A percentile compares a stretch with the other conserved stretches of the same genome.
Evolutionary conservation across 129 eudicot genomes (phyloP).

Genomic region (Pseudognaphalium luteoalbum): DNA sequence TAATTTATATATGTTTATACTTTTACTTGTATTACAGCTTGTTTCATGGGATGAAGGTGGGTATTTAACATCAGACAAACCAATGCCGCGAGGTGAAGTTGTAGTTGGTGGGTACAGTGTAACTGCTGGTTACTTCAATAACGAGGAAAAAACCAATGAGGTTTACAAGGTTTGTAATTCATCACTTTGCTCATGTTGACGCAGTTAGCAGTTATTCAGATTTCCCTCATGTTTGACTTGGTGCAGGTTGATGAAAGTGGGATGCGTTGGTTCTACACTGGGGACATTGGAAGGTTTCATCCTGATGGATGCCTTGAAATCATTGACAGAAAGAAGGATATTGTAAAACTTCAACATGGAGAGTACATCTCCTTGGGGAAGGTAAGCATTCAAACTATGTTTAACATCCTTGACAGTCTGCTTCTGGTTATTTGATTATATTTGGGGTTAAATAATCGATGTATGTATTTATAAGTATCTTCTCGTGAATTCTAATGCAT

Average conservation of each 20-base stretch:
- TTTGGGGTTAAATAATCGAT: background rate
- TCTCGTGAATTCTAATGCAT: background rate
- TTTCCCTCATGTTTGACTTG: background rate
- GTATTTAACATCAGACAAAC: slow-evolving; percentile 69
- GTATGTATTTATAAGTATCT: background rate
- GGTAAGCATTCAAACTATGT: slow-evolving; percentile 38
- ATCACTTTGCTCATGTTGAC: background rate
- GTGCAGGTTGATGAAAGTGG: slow-evolving; percentile 86
- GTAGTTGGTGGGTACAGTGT: slow-evolving; percentile 83
- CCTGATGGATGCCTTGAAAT: slow-evolving; percentile 97
- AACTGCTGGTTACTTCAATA: slow-evolving; percentile 87
- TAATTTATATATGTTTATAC: background rate
- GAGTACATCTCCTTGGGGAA: slow-evolving; percentile 94
- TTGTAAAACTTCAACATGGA: slow-evolving; percentile 98
- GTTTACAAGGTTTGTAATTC: slow-evolving; percentile 64
- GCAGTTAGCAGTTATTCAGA: background rate
- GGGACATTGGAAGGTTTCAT: slow-evolving; percentile 92
- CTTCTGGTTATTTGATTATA: background rate
- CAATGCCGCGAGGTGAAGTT: slow-evolving; percentile 96
- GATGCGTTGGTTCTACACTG: slow-evolving; percentile 95
- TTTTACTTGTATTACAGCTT: slow-evolving; percentile 52
- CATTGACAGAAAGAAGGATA: slow-evolving; percentile 94
- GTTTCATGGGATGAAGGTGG: slow-evolving; percentile 99
- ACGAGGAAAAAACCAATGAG: slow-evolving; percentile 80
- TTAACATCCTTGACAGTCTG: background rate